Evolutionary conservation across 306 rosid genomes (phyloP).

Genomic region (Rosa chinensis): DNA sequence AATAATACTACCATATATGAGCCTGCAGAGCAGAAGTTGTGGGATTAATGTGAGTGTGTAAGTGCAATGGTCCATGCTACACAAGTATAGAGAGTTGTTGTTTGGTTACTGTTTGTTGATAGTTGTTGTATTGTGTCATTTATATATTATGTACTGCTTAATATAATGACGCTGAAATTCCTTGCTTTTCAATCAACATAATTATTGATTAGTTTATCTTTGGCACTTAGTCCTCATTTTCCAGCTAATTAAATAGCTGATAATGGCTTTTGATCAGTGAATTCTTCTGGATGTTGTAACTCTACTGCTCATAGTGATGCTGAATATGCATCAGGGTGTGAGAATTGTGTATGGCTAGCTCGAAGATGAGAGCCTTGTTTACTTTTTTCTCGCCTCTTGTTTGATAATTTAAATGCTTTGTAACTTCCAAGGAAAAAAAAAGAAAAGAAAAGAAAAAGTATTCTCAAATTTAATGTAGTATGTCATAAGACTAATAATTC

Average conservation of each 20-base stretch:
- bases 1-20: neutral
- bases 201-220: neutral
- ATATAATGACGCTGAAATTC: neutral
- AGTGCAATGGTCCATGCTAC: neutral
- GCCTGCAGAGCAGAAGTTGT: neutral
- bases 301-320: neutral
- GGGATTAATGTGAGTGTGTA: neutral
- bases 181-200: neutral
- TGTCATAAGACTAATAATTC: no score
- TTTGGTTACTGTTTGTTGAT: neutral
- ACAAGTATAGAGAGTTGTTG: neutral
- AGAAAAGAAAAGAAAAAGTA: no score
- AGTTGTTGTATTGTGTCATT: neutral
- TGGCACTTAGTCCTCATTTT: neutral
- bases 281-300: neutral
- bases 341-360: neutral
- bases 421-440: no score
- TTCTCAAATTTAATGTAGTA: no score
- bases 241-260: neutral
- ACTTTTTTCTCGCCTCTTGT: no score
- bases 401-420: no score
- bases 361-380: neutral
- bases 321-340: neutral
- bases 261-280: neutral
- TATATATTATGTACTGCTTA: neutral